Base-by-base conservation (phyloP, 306 rosid species). In the Arachis stenosperma region DNA sequence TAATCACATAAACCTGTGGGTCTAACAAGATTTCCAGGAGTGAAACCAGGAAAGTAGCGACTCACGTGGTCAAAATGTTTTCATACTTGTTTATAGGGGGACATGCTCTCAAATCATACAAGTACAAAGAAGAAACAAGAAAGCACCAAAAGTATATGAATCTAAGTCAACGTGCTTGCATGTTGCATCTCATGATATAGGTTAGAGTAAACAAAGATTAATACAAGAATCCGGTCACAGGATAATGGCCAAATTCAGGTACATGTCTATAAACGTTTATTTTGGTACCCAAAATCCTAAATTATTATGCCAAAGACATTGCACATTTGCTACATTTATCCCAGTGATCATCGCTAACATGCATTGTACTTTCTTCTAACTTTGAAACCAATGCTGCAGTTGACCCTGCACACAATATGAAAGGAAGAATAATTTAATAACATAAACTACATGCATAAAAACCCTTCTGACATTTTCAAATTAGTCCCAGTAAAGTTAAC, bases 371-470 rank as follows among this genome's bases (percentile, higher is more conserved):
- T 66, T 73, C 61, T 82, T 65, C 75, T 62, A 69, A 29, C 62
- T 82, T 65, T 77, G 55, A 69, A 29, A 59, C 75, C 76, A 75
- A 81, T 37, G 69, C 57, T 58, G 84, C 46, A 70, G 54, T 43
- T 80, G 67, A 67, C 83, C 89, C 98, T 90, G 89, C 85, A 85
- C 56, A 80, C 13, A 81, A 73, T 65, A 67, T 11, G 46, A 73
- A 61, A 67, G 12, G 51, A 73, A 77, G 13, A 40, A 13, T 67
- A 30, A 58, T 62, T 7, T 56, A 66, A 42, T 76, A 14, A 41
- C 15, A 30, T 46, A 22, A 73, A 36, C 47, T 46, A 11, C 46
- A 4, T 5, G n/a, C 61, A 33, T 33, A 33, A 33, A 33, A 33
- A 22, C 27, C 0, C 4, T 33, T 33, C 37, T 4, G 4, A 2